phyloP scores from a whole-genome alignment of 805 yeast species.

The Candida schatavii region DNA sequence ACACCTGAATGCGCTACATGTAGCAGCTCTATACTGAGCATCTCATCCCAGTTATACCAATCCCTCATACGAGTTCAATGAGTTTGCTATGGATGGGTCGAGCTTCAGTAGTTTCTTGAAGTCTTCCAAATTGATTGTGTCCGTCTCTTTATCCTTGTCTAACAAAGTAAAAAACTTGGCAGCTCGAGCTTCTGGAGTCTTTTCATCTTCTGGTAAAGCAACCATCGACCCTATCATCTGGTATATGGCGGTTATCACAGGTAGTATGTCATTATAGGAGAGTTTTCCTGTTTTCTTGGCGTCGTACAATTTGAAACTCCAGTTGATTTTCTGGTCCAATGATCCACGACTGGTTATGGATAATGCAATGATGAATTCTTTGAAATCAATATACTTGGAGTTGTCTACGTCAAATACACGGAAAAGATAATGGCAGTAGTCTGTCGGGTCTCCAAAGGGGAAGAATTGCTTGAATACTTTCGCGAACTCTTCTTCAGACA shows the following conservation, averaged over 20 bases:
- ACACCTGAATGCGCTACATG: too few species aligned
- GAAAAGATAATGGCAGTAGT: conserved; percentile 85
- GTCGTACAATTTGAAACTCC: conserved; percentile 91
- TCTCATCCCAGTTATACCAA: conserved; percentile 51
- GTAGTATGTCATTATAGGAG: conserved; percentile 72
- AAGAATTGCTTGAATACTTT: conserved; percentile 94
- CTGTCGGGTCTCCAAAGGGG: conserved; percentile 96
- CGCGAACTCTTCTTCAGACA: conserved; percentile 82
- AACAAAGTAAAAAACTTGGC: conserved; percentile 72
- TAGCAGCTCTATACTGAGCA: too few species aligned
- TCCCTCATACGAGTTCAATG: conserved; percentile 79
- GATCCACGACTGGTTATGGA: conserved; percentile 86
- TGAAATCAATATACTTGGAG: conserved; percentile 81
- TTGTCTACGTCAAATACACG: conserved; percentile 83
- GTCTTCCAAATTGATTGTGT: conserved; percentile 70
- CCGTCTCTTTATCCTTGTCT: conserved; percentile 68
- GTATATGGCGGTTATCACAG: conserved; percentile 79
- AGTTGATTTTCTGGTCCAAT: conserved; percentile 75
- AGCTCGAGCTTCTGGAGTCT: conserved; percentile 86
- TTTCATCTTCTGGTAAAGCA: conserved; percentile 80
- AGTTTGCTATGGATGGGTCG: conserved; percentile 72
- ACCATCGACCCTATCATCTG: conserved; percentile 97
- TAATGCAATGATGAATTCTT: conserved; percentile 85
- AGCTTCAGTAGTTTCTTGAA: conserved; percentile 76
- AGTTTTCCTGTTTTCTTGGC: conserved; percentile 75